Percentiles rank a stretch among this genome's conserved stretches.
phyloP scores from a whole-genome alignment of 331 rosid species.

The Spiraea crenata region DNA sequence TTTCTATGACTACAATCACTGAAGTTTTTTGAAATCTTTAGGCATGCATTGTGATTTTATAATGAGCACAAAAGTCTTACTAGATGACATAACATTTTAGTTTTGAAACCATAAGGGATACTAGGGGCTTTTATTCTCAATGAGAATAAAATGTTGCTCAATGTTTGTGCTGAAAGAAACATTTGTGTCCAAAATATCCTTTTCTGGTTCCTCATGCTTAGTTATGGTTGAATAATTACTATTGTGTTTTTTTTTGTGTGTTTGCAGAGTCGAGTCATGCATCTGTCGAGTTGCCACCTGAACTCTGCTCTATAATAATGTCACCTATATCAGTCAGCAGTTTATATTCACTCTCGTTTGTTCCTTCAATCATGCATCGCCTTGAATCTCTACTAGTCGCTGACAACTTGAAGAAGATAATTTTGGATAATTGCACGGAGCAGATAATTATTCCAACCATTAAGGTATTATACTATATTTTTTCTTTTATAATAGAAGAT shows the following conservation, averaged over 20 bases:
- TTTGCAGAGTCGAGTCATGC: slow-evolving; percentile 47
- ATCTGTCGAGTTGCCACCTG: slow-evolving; percentile 78
- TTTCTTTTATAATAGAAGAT: background rate
- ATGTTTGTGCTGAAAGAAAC: background rate
- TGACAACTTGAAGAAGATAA: slow-evolving; percentile 52
- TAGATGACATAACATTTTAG: no score
- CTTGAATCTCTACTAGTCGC: slow-evolving; percentile 69
- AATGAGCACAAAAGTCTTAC: no score
- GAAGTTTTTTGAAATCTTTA: background rate
- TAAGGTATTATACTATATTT: slow-evolving; percentile 43
- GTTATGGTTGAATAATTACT: background rate
- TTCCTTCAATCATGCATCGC: slow-evolving; percentile 80
- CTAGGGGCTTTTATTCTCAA: background rate
- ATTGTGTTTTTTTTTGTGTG: slow-evolving; percentile 2
- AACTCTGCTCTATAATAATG: slow-evolving; percentile 63
- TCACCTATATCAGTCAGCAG: slow-evolving; percentile 54
- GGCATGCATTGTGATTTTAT: background rate
- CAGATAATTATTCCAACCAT: slow-evolving; percentile 43
- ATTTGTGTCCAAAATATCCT: background rate
- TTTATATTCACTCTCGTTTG: slow-evolving; percentile 56
- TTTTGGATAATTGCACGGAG: slow-evolving; percentile 52
- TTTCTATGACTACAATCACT: background rate
- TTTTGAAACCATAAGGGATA: background rate
- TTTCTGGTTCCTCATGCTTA: background rate
- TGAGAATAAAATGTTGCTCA: background rate